Evolutionary conservation across 441 rosid species (phyloP).

Genomic region (Kokia cookei): DNA sequence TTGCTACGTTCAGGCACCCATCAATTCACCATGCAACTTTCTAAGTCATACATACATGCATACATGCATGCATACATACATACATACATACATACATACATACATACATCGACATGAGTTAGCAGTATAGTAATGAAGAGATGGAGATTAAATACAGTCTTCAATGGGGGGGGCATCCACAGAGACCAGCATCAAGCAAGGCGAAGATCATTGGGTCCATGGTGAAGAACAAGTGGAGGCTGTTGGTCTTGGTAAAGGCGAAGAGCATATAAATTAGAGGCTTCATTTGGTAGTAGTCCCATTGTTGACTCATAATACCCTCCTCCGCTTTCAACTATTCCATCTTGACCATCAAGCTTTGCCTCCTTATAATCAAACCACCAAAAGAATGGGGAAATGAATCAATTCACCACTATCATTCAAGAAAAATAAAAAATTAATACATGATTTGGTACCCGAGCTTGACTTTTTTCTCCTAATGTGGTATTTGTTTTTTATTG

Average conservation of each 20-base stretch:
- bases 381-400: neutral
- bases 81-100: neutral
- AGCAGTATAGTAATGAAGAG: neutral
- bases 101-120: no score
- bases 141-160: neutral
- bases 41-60: neutral
- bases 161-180: neutral
- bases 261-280: slow-evolving; percentile 27
- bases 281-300: slow-evolving; percentile 26
- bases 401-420: neutral
- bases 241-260: slow-evolving; percentile 26
- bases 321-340: slow-evolving; percentile 33
- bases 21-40: neutral
- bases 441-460: no score
- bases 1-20: neutral
- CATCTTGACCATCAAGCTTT: slow-evolving; percentile 27
- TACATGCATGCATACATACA: neutral
- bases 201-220: slow-evolving; percentile 25
- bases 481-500: no score
- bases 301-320: slow-evolving; percentile 30
- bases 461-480: no score
- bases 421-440: neutral
- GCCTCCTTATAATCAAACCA: slow-evolving; percentile 18
- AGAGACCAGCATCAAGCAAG: slow-evolving; percentile 23
- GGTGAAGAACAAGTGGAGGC: slow-evolving; percentile 8